Conservation (phyloP, 371 early-diverging fungal genomes). For the Amoeboaphelidium occidentale region DNA sequence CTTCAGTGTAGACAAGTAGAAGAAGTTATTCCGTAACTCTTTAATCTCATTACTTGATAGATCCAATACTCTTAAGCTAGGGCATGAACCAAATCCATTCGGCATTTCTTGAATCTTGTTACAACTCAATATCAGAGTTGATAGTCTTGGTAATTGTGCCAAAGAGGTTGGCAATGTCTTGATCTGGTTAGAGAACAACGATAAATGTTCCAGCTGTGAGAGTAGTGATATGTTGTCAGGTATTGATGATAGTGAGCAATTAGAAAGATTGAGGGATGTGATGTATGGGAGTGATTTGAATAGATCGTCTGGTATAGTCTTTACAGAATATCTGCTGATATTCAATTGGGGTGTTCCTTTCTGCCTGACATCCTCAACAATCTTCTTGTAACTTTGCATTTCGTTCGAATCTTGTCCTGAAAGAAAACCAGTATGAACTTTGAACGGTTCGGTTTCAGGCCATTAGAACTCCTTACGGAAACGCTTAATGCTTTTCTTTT, state of each 20-base stretch:
- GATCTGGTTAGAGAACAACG: slow-evolving; percentile 65
- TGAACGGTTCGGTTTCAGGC: too few species aligned
- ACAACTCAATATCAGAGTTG: background rate
- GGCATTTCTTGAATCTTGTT: background rate
- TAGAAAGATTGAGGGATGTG: background rate
- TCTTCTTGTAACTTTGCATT: too few species aligned
- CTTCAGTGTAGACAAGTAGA: background rate
- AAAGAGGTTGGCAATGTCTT: slow-evolving; percentile 68
- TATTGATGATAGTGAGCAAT: slow-evolving; percentile 38
- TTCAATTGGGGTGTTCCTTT: too few species aligned
- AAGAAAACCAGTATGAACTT: too few species aligned
- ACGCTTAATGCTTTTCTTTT: too few species aligned
- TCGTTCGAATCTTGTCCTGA: too few species aligned
- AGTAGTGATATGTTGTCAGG: slow-evolving; percentile 47
- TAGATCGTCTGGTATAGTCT: too few species aligned
- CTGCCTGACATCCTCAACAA: too few species aligned
- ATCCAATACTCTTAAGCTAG: background rate
- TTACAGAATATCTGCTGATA: too few species aligned
- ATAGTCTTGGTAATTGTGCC: slow-evolving; percentile 13
- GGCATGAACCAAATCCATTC: background rate
- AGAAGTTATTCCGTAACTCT: background rate
- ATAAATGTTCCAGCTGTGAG: slow-evolving; percentile 46
- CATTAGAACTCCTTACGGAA: too few species aligned
- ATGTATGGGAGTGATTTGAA: background rate
- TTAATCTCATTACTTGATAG: background rate